Evolutionary conservation across 768 basidiomycete species (phyloP).

Genomic region (Pisolithus tinctorius): DNA sequence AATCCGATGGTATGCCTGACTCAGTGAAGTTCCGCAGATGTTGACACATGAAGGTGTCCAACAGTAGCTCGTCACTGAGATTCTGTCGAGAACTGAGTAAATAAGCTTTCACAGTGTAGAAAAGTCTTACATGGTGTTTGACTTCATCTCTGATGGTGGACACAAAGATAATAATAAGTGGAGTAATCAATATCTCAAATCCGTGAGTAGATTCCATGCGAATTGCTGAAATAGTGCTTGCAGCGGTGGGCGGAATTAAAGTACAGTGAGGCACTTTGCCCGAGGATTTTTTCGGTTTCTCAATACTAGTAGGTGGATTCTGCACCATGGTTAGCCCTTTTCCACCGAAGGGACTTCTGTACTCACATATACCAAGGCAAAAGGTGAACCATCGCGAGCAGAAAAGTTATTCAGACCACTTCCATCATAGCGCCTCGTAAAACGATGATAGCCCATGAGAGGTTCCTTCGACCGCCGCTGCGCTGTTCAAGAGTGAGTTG

Average conservation of each 20-base stretch:
- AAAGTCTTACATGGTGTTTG: slow-evolving; percentile 35
- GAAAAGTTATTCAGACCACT: slow-evolving; percentile 28
- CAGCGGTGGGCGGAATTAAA: neutral
- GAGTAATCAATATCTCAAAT: slow-evolving; percentile 44
- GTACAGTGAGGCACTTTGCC: neutral
- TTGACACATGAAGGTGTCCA: slow-evolving; percentile 37
- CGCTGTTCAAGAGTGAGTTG: slow-evolving; percentile 15
- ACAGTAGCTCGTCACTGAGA: slow-evolving; percentile 31
- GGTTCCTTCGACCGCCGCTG: slow-evolving; percentile 16
- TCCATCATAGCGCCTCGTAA: slow-evolving; percentile 43
- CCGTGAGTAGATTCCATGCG: slow-evolving; percentile 35
- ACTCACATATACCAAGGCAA: slow-evolving; percentile 38
- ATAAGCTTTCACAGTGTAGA: neutral
- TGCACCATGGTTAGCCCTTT: slow-evolving; percentile 1
- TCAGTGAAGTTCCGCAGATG: slow-evolving; percentile 31
- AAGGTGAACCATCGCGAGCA: slow-evolving; percentile 44
- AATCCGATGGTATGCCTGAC: slow-evolving; percentile 8
- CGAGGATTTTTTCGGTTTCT: neutral
- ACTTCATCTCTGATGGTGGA: slow-evolving; percentile 42
- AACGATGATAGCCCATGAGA: slow-evolving; percentile 41
- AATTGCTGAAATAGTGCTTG: slow-evolving; percentile 9
- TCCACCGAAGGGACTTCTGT: neutral
- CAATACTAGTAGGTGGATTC: slow-evolving; percentile 9
- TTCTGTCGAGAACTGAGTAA: slow-evolving; percentile 20
- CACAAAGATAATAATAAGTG: slow-evolving; percentile 43